Evolutionary conservation across 352 stramenopile species (phyloP).

Genomic region (Globisporangium apiculatum): DNA sequence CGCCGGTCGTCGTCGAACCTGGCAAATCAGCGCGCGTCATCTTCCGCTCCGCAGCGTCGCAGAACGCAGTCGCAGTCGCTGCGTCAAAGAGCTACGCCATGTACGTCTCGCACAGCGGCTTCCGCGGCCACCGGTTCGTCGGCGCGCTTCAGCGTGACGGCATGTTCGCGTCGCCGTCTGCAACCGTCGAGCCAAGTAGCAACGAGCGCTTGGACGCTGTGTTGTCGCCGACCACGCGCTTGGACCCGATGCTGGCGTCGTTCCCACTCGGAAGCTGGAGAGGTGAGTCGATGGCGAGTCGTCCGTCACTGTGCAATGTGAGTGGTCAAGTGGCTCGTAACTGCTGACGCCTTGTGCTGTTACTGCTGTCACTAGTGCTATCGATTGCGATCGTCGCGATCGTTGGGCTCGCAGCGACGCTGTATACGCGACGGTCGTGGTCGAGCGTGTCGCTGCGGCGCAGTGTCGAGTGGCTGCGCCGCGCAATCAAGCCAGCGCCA

Average conservation of each 20-base stretch:
- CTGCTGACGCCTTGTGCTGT: no score
- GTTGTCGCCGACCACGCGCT: slow-evolving; percentile 16
- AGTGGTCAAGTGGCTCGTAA: no score
- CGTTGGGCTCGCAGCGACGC: slow-evolving; percentile 35
- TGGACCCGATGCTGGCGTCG: slow-evolving; percentile 22
- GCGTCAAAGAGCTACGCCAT: slow-evolving; percentile 27
- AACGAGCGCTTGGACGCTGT: slow-evolving; percentile 24
- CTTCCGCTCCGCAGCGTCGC: slow-evolving; percentile 25
- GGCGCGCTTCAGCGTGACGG: slow-evolving; percentile 27
- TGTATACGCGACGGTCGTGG: slow-evolving; percentile 50
- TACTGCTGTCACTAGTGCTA: slow-evolving; percentile 19
- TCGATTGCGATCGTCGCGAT: slow-evolving; percentile 40
- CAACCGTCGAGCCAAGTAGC: slow-evolving; percentile 14
- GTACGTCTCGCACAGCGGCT: slow-evolving; percentile 62
- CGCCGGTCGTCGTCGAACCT: slow-evolving; percentile 22
- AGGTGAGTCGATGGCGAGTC: slow-evolving; percentile 18
- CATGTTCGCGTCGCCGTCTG: slow-evolving; percentile 19
- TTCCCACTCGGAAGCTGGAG: slow-evolving; percentile 52
- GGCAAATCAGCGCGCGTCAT: slow-evolving; percentile 15
- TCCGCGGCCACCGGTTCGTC: slow-evolving; percentile 44
- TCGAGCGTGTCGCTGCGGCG: slow-evolving; percentile 12
- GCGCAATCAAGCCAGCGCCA: slow-evolving; percentile 7
- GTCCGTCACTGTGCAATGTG: not conserved
- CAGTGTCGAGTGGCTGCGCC: slow-evolving; percentile 8
- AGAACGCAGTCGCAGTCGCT: slow-evolving; percentile 17